A percentile compares a stretch with the other conserved stretches of the same genome.
Conservation (phyloP, 257 asterid genomes). For the Euphrasia confusa region DNA sequence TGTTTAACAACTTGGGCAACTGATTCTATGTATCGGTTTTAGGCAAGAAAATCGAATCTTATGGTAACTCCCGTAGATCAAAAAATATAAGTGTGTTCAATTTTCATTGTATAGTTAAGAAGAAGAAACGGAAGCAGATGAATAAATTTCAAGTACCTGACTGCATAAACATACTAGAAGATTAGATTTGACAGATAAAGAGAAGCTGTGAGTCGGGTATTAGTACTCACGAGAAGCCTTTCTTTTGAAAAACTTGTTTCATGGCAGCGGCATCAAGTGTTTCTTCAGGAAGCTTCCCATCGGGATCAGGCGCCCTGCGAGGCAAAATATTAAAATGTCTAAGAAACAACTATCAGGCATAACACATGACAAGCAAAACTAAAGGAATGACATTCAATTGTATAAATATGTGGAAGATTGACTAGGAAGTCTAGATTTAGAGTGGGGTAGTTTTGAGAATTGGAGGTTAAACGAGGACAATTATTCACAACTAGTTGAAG, state of each 20-base stretch:
- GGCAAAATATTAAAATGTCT: conserved; percentile 13
- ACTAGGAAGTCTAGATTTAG: too few species aligned
- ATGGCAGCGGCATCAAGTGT: conserved; percentile 57
- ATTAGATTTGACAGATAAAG: neutral
- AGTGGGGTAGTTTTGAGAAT: too few species aligned
- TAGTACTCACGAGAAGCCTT: conserved; percentile 85
- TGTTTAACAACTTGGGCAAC: neutral
- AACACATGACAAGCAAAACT: too few species aligned
- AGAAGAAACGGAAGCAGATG: conserved; percentile 4
- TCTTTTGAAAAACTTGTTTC: conserved; percentile 57
- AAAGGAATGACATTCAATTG: too few species aligned
- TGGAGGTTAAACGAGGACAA: too few species aligned
- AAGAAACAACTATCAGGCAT: too few species aligned
- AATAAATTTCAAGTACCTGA: neutral
- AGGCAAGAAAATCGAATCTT: neutral
- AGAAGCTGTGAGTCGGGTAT: neutral
- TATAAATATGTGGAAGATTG: too few species aligned
- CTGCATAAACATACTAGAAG: conserved; percentile 1
- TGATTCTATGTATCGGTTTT: neutral
- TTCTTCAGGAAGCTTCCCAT: conserved; percentile 88
- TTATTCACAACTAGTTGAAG: too few species aligned
- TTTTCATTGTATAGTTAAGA: neutral
- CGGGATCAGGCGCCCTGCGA: conserved; percentile 77
- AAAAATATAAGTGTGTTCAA: conserved; percentile 1
- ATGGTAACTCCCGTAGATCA: neutral